These are phyloP conservation scores for Kodamaea kakaduensis DNA, from an alignment of 805 yeast genomes.

Conservation along the genomic window DNA sequence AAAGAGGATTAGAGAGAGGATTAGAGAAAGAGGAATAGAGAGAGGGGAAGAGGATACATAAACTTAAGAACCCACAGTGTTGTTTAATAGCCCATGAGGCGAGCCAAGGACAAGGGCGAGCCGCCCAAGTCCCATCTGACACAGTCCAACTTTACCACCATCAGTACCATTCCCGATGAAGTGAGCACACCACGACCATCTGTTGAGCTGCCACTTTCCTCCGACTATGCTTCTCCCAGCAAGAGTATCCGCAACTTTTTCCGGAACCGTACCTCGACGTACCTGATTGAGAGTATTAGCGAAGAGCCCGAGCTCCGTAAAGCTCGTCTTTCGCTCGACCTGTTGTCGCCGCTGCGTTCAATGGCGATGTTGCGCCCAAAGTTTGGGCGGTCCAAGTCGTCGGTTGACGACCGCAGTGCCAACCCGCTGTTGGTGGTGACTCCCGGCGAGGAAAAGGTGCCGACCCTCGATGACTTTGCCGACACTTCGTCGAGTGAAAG, in stretches of 20 bases:
- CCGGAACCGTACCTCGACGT: constrained; percentile 20
- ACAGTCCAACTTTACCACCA: constrained; percentile 2
- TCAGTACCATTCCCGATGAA: constrained; percentile 2
- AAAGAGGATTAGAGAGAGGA: too few species aligned
- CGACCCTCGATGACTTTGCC: constrained; percentile 35
- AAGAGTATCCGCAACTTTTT: constrained; percentile 24
- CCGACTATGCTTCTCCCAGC: constrained; percentile 23
- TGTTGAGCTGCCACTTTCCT: constrained; percentile 3
- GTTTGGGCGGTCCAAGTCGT: constrained; percentile 19
- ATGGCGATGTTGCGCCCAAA: constrained; percentile 18
- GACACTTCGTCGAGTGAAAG: constrained; percentile 26
- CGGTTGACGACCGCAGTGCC: constrained; percentile 9
- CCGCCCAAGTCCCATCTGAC: constrained; percentile 4
- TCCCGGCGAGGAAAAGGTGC: constrained; percentile 13
- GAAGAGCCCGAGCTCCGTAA: constrained; percentile 18
- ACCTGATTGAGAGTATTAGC: constrained; percentile 22
- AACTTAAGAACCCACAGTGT: too few species aligned
- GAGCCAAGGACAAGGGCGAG: constrained; percentile 1
- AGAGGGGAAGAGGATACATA: neutral
- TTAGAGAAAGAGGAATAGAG: too few species aligned
- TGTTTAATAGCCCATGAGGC: constrained; percentile 3
- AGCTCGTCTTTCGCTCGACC: constrained; percentile 9
- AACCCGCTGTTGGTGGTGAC: neutral
- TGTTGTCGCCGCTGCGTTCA: constrained; percentile 8
- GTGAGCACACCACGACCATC: constrained; percentile 3